Evolutionary conservation across 352 stramenopile genomes (phyloP), one percentile per base, ranked within the genome.

Genomic region (Phytopythium delawarense): DNA sequence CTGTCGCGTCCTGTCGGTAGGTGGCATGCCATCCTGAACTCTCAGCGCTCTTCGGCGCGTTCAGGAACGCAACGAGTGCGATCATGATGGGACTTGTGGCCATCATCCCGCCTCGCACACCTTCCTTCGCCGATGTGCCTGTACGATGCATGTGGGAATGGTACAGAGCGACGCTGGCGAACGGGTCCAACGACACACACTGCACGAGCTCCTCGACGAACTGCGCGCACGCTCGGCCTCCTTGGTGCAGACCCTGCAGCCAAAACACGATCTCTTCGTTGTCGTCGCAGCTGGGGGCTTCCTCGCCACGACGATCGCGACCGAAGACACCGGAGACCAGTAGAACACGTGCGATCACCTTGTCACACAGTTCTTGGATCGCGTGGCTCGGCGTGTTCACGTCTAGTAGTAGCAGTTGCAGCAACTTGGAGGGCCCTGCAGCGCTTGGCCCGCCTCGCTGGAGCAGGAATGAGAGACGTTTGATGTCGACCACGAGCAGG

Each of bases 351-450:
- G 80, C 58, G 59, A 94, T 59, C 25, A 91, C 84, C 5, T 68
- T 65, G 16, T 65, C 65, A 18, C 70, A 73, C 9, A 94, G 67
- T 8, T 69, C 42, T 20, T 78, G 71, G 15, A 89, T 70, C 2
- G 69, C 60, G 15, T 48, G 30, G 59, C 71, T 86, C 13, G 69
- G 54, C 2, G 71, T 76, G 15, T 67, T 68, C 9, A 82, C 74
- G 37, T 79, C 89, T 49, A 94, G 53, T 4, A 71, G 46, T n/a
- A 94, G 54, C 32, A 96, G 63, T n/a, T 89, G 77, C 18, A 76
- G 72, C 44, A 96, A 58, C 57, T 91, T 92, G 2, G 84, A 90
- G 0, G 50, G 59, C 1, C 53, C 52, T 0, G 59, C 45, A 30
- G 63, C 67, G 30, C 30, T 68, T 28, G 69, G 65, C 0, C 32